These are phyloP conservation scores for Recurvomyces mirabilis DNA, from an alignment of 495 filamentous ascomycete genomes.

Conservation along the genomic window DNA sequence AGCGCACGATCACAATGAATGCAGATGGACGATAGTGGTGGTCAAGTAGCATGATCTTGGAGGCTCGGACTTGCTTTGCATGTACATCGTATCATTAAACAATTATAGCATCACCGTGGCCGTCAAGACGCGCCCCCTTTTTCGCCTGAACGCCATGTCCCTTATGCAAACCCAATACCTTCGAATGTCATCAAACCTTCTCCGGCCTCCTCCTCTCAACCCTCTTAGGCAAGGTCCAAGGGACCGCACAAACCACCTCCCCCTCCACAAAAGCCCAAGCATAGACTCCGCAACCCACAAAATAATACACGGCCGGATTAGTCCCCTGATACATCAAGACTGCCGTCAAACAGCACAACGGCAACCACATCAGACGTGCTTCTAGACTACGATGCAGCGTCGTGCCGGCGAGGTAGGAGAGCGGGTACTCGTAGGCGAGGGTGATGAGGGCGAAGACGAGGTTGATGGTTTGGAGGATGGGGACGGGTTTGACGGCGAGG, in stretches of 20 bases:
- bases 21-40: too few species aligned
- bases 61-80: too few species aligned
- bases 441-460: slow-evolving; percentile 75
- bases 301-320: slow-evolving; percentile 84
- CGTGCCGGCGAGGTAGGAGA: slow-evolving; percentile 52
- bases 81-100: too few species aligned
- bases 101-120: too few species aligned
- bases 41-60: too few species aligned
- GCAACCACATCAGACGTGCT: slow-evolving; percentile 69
- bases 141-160: too few species aligned
- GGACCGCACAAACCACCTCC: slow-evolving; percentile 62
- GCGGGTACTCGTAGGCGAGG: slow-evolving; percentile 85
- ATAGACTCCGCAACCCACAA: slow-evolving; percentile 76
- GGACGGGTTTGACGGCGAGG: slow-evolving; percentile 69
- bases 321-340: slow-evolving; percentile 83
- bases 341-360: slow-evolving; percentile 62
- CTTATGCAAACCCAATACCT: too few species aligned
- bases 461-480: slow-evolving; percentile 88
- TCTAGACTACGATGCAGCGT: slow-evolving; percentile 78
- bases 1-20: too few species aligned
- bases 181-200: slow-evolving; percentile 5
- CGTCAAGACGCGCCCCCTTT: too few species aligned
- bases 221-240: slow-evolving; percentile 40
- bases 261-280: slow-evolving; percentile 97
- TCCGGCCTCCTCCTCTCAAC: background rate